Evolutionary conservation across 768 basidiomycete species (phyloP), one percentile per base, ranked within the genome.

Genomic region (Mycena belliarum): DNA sequence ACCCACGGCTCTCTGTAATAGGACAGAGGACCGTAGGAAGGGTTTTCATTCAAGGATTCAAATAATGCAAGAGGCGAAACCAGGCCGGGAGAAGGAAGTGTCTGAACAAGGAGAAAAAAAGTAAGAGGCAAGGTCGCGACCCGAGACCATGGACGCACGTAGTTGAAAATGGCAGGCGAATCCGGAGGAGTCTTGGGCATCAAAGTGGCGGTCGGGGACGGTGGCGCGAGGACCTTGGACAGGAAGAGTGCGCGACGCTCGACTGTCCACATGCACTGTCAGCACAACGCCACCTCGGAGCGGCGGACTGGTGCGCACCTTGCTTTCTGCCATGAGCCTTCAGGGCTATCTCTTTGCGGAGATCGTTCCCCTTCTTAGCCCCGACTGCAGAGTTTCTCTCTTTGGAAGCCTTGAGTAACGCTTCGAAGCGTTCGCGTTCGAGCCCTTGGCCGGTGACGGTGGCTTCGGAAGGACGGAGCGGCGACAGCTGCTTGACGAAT

Each of bases 161-260:
- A 87, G 68, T 86, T 84, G 69, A 85, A 86, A 56, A 87, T 79
- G 21, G 84, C 78, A 50, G 88, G 87, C 15, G 87, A 89, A 54
- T 87, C 86, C 7, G 85, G 85, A 48, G 86, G 85, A 2, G 83
- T 88, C 69, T 84, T 84, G 12, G 88, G 84, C 14, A 78, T 76
- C 43, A 72, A 67, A 24, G 80, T 77, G 20, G 86, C 83, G 11
- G 81, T 79, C 11, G 86, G 81, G 9, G 83, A 86, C 3, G 86
- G 84, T 21, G 85, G 82, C n/a, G 84, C 84, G 37, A 81, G 76
- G 41, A 93, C 73, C 71, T 86, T 92, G 57, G 86, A 87, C 25
- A 92, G 73, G 74, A 93, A 92, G 56, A 82, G 76, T 5, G 88
- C 86, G 26, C 90, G 86, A 51, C 91, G 81, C 70, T 89, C 87